Evolutionary conservation across 441 rosid species (phyloP), one percentile per base, ranked within the genome.

Genomic region (Populus hybrid): DNA sequence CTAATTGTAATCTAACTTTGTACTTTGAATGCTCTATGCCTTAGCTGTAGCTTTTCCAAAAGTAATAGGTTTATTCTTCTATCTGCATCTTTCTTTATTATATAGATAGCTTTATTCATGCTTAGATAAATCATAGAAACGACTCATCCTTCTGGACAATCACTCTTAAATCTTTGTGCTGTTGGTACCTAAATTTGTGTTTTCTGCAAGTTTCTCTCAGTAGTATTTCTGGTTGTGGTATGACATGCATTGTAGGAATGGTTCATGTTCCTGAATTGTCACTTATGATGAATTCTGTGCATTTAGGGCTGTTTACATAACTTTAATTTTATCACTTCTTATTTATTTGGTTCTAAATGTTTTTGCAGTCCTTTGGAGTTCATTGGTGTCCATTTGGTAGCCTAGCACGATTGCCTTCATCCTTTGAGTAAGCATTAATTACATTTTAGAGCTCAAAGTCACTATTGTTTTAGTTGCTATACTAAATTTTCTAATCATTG

Each of bases 341-440:
- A 24, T 80, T 77, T 69, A 6, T 61, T 40, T 68, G 63, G 61
- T 77, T 73, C 64, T 69, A 26, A 77, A 67, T 72, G 50, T 73
- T 77, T 74, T 82, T 79, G 78, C 93, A 92, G 97, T 91, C 87
- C 16, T 89, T 85, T 80, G 85, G 90, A 77, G 85, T 88, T 82
- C 97, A 90, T 36, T 92, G 94, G 93, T 92, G 94, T 79, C 97
- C 97, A 0, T 90, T 87, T 84, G 92, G 90, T 74, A 89, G 84
- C 77, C 83, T 86, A 80, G 78, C 90, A 69, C 88, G 83, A 77
- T 66, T 88, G 50, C 86, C 85, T 66, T 88, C 83, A 80, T 84
- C 90, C 38, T 88, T 90, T 74, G 93, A 91, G 94, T 92, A 88
- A 92, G 94, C 80, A 10, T 40, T 26, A 79, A 80, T 66, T 73